Base-by-base conservation (phyloP, 129 eudicot genomes). In the Gnaphalium uliginosum region DNA sequence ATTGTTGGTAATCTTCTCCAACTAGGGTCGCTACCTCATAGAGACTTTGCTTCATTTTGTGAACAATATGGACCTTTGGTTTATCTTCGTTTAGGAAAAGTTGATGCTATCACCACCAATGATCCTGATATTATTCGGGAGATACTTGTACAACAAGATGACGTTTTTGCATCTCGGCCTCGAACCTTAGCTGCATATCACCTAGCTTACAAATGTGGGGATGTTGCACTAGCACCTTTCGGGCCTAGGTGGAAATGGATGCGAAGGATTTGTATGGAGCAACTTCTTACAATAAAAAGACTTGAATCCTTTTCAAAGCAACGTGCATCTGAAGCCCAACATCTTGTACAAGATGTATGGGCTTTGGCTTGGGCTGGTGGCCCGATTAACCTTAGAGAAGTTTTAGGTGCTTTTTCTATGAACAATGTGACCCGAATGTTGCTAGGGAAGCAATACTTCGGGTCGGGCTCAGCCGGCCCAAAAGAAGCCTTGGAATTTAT, bases 341-440 rank as follows among this genome's bases (percentile, higher is more conserved):
- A 89, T 43, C 67, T 95, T 17, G 96, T 94, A 7, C 84, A 60
- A 46, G 85, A 94, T 78, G 96, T 94, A 25, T 89, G 87, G 93
- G 83, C 77, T 39, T 32, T 74, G 73, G 81, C 97, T 60, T 81
- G 59, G 18, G 71, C 22, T 0, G 81, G 81, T 37, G 85, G 81
- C 48, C 82, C 61, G 0, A 74, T 95, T 15, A 89, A 91, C 81
- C 75, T 91, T 75, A 85, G 96, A 81, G 92, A 95, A 69, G 94
- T 89, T 9, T 79, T 95, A 71, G 96, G 97, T 35, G 95, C 86
- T 22, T 95, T 95, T 73, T 91, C 99, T 9, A 95, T 95, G 99
- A 95, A 95, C 79, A 95, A 95, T 69, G 97, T 95, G 81, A 95
- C 99, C 17, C 89, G 97, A 37, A 95, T 95, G 96, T 80, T 95